These are phyloP conservation scores for Trichomonas gallinae DNA, from an alignment of 208 protist genomes.

Conservation along the genomic window DNA sequence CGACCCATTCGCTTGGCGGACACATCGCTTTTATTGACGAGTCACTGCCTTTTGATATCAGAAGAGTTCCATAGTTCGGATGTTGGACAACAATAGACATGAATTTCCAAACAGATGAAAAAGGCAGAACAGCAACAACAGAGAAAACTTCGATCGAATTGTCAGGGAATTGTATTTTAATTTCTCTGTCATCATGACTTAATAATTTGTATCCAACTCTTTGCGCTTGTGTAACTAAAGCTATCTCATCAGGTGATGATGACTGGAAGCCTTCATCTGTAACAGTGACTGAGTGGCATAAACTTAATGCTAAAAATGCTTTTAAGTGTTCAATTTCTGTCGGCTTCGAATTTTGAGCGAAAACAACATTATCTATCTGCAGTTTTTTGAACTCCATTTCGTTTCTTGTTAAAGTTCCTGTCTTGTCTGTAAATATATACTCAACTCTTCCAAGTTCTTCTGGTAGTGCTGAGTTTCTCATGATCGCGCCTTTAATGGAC, in stretches of 20 bases:
- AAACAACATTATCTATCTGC: neutral
- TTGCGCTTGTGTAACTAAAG: neutral
- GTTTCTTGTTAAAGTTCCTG: constrained; percentile 92
- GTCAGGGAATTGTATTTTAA: neutral
- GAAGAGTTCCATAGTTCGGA: constrained; percentile 75
- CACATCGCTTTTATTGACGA: constrained; percentile 50
- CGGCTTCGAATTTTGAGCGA: neutral
- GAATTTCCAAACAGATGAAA: constrained; percentile 86
- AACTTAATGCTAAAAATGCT: constrained; percentile 34
- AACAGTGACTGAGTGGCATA: constrained; percentile 83
- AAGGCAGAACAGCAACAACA: constrained; percentile 87
- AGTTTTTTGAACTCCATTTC: constrained; percentile 60
- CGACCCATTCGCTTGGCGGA: constrained; percentile 66
- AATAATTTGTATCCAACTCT: neutral
- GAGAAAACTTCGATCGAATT: constrained; percentile 50
- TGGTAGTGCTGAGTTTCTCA: constrained; percentile 78
- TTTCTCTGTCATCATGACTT: neutral
- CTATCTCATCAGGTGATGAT: constrained; percentile 44
- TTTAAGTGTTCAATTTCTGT: neutral
- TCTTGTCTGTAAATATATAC: constrained; percentile 94
- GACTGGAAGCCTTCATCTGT: constrained; percentile 51
- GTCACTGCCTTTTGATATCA: constrained; percentile 13
- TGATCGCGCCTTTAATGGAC: constrained; percentile 50
- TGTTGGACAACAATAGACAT: constrained; percentile 90
- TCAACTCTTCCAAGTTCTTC: constrained; percentile 89